phyloP scores from a whole-genome alignment of 345 rosid genomes.

The Iberis pinnata region DNA sequence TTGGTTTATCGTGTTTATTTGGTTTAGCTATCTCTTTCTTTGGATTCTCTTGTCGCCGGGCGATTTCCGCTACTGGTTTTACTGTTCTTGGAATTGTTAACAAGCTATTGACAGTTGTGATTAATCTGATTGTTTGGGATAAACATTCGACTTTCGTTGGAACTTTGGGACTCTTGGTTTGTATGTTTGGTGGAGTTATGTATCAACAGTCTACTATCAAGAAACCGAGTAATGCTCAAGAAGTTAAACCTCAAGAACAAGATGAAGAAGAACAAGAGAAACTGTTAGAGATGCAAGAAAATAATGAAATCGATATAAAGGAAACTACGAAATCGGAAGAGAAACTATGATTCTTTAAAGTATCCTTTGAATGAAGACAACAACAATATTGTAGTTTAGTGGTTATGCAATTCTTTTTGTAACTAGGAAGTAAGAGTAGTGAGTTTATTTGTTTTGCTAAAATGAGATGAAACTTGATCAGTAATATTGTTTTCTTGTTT shows the following conservation, averaged over 20 bases:
- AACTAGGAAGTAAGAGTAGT: slow-evolving; percentile 15
- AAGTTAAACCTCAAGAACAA: slow-evolving; percentile 32
- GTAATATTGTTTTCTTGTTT: slow-evolving; percentile 12
- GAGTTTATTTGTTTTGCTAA: not conserved
- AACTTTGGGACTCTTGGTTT: slow-evolving; percentile 76
- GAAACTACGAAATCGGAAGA: slow-evolving; percentile 28
- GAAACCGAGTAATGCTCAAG: slow-evolving; percentile 51
- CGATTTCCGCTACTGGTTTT: slow-evolving; percentile 92
- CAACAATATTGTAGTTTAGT: slow-evolving; percentile 16
- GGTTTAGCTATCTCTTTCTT: slow-evolving; percentile 94
- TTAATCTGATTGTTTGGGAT: slow-evolving; percentile 85
- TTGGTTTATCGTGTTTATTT: slow-evolving; percentile 74
- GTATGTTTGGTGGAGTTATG: slow-evolving; percentile 86
- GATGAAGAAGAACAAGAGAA: slow-evolving; percentile 78
- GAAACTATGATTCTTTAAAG: slow-evolving; percentile 16
- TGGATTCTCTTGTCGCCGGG: slow-evolving; percentile 89
- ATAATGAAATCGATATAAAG: slow-evolving; percentile 28
- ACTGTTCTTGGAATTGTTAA: slow-evolving; percentile 98
- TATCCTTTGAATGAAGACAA: not conserved
- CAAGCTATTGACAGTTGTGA: slow-evolving; percentile 82
- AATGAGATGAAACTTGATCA: slow-evolving; percentile 4
- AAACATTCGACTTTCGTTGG: slow-evolving; percentile 79
- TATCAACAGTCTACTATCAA: slow-evolving; percentile 78
- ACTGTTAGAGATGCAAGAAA: slow-evolving; percentile 66
- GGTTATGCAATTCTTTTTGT: slow-evolving; percentile 29